phyloP scores from a whole-genome alignment of 768 basidiomycete genomes.

The Tricholoma saponaceum region DNA sequence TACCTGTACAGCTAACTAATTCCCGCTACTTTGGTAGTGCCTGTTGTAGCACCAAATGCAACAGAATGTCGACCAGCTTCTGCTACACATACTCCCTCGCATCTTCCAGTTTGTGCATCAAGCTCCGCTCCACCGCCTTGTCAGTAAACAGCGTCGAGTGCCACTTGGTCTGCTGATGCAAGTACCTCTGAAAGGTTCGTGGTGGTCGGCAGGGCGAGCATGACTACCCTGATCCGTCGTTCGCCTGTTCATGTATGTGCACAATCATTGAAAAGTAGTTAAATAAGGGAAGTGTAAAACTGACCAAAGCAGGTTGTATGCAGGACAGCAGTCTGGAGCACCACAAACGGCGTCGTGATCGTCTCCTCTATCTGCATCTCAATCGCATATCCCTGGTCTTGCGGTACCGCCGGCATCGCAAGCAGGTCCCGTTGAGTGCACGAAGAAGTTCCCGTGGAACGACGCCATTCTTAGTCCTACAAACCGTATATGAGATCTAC shows the following conservation, averaged over 20 bases:
- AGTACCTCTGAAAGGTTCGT: constrained; percentile 86
- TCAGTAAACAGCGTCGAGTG: constrained; percentile 83
- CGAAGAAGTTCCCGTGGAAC: constrained; percentile 99
- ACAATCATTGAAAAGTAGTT: not conserved
- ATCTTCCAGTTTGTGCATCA: constrained; percentile 86
- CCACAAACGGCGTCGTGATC: constrained; percentile 85
- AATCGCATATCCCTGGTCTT: constrained; percentile 93
- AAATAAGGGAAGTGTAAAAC: constrained; percentile 11
- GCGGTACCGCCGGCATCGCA: constrained; percentile 94
- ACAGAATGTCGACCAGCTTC: constrained; percentile 80
- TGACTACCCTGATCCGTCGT: constrained; percentile 88
- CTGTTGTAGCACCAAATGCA: too few relatives aligned
- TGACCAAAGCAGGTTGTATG: constrained; percentile 90
- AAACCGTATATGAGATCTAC: not conserved
- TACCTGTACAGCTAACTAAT: too few relatives aligned
- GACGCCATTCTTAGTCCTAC: constrained; percentile 90
- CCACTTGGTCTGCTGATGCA: constrained; percentile 86
- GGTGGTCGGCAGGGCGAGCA: constrained; percentile 83
- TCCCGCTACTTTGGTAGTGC: too few relatives aligned
- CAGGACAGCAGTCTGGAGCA: constrained; percentile 90
- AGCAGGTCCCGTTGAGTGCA: constrained; percentile 94
- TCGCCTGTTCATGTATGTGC: constrained; percentile 42
- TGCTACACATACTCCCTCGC: constrained; percentile 81
- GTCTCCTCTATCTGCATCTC: constrained; percentile 96
- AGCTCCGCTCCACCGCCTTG: constrained; percentile 88